Percentiles rank a stretch among this genome's conserved stretches.
Evolutionary conservation across 768 basidiomycete species (phyloP).

Genomic region (Phlebiopsis flavidoalba): DNA sequence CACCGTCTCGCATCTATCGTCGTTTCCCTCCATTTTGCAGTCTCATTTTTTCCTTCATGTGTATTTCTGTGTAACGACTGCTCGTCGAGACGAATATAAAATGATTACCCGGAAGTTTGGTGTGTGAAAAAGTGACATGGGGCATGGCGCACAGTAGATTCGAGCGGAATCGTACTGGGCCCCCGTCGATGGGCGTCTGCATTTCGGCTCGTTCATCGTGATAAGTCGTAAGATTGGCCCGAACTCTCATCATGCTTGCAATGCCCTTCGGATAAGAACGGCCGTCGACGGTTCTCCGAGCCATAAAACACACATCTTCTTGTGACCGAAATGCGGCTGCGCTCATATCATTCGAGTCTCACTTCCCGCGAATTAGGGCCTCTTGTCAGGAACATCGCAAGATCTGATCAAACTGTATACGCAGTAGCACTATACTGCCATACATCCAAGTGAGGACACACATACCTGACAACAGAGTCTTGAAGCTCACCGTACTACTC

Average conservation of each 20-base stretch:
- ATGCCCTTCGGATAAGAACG: neutral
- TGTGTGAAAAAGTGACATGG: too few relatives aligned
- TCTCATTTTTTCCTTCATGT: neutral
- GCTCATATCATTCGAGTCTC: too few relatives aligned
- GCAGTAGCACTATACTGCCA: too few relatives aligned
- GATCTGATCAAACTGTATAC: too few relatives aligned
- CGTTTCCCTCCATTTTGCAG: neutral
- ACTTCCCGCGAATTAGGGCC: too few relatives aligned
- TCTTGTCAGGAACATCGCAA: too few relatives aligned
- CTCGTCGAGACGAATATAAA: neutral
- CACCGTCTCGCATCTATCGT: neutral
- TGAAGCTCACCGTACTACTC: too few relatives aligned
- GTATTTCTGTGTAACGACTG: neutral
- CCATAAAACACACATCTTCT: neutral
- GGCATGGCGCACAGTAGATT: too few relatives aligned
- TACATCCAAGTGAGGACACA: too few relatives aligned
- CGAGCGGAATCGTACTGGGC: too few relatives aligned
- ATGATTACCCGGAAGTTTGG: neutral
- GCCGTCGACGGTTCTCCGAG: neutral
- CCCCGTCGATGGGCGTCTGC: neutral
- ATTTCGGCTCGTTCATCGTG: neutral
- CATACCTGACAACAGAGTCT: too few relatives aligned
- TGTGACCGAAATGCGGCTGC: too few relatives aligned
- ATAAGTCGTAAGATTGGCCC: neutral
- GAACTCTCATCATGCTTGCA: neutral